These are phyloP conservation scores for Acacia confusa DNA, from an alignment of 306 rosid species.

Conservation along the genomic window DNA sequence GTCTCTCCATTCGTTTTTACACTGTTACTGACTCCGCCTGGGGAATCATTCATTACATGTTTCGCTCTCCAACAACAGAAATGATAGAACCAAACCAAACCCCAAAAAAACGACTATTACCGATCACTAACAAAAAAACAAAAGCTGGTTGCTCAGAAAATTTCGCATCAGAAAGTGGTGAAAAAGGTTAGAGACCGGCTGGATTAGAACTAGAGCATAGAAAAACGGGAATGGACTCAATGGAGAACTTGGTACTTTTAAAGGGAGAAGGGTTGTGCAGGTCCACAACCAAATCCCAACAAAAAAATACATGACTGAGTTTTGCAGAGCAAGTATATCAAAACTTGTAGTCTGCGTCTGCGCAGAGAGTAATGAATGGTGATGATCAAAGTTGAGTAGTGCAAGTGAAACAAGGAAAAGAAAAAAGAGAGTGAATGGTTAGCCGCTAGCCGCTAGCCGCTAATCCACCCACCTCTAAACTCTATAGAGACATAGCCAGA, in stretches of 20 bases:
- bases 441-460: conserved; percentile 16
- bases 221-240: conserved; percentile 44
- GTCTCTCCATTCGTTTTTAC: conserved; percentile 35
- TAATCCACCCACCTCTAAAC: not conserved
- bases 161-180: conserved; percentile 4
- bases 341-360: conserved; percentile 14
- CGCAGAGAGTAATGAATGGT: conserved; percentile 1
- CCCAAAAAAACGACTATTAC: not conserved
- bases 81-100: not conserved
- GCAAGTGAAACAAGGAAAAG: not conserved
- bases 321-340: conserved; percentile 21
- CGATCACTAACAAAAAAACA: not conserved
- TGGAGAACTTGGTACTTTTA: conserved; percentile 41
- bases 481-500: conserved; percentile 20
- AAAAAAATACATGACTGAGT: not conserved
- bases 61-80: conserved; percentile 48
- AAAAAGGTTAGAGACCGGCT: conserved; percentile 25
- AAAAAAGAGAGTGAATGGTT: not conserved
- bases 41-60: conserved; percentile 40
- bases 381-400: conserved; percentile 7
- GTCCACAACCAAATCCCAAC: conserved; percentile 47
- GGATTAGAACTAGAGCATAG: conserved; percentile 43
- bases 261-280: conserved; percentile 37
- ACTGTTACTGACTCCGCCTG: conserved; percentile 24
- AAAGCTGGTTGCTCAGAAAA: not conserved